Base-by-base conservation (phyloP, 371 early-diverging fungal species). In the Coemansia sp. region DNA sequence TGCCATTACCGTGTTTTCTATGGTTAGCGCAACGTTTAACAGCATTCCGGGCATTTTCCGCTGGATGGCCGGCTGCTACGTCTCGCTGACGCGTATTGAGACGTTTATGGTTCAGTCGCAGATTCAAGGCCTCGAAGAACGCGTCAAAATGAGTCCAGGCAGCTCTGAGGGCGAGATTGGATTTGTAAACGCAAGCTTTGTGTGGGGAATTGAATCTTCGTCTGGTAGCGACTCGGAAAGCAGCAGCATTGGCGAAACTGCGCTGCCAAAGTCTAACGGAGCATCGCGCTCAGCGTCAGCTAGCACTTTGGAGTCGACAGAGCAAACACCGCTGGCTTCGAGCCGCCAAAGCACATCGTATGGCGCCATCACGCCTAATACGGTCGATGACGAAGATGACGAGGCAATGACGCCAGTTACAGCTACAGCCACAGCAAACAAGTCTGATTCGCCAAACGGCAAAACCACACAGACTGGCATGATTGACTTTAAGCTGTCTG, bases 21-120 rank as follows among this genome's bases (percentile, higher is more conserved):
- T 83, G 62, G 83, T 87, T 74, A 83, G 88, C 61, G 79, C 84
- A 61, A 86, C 92, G 3, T 81, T 94, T 60, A 88, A 90, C 83
- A 83, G 85, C 67, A 73, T 93, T 24, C 93, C 95, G 7, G 75
- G 84, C 40, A 64, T 90, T 46, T 84, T 91, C 58, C 83, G 85
- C 26, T 82, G 82, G 58, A 66, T 87, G 40, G 84, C 91, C 60
- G 88, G 89, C 58, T 85, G 89, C 58, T 82, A 84, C 53, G 91
- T 94, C 32, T 90, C 92, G 48, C 61, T 93, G 17, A 75, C 61
- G n/a, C 89, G 96, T 67, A 89, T 96, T 59, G 83, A 89, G 65
- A 77, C 72, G 13, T 88, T 91, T 51, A 81, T 95, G 57, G 76
- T 84, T n/a, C 90, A 93, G 63, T 82, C 84, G 4, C 95, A 94